Conservation (phyloP, 1,139 yeast species). For the Zygoascus hellenicus region DNA sequence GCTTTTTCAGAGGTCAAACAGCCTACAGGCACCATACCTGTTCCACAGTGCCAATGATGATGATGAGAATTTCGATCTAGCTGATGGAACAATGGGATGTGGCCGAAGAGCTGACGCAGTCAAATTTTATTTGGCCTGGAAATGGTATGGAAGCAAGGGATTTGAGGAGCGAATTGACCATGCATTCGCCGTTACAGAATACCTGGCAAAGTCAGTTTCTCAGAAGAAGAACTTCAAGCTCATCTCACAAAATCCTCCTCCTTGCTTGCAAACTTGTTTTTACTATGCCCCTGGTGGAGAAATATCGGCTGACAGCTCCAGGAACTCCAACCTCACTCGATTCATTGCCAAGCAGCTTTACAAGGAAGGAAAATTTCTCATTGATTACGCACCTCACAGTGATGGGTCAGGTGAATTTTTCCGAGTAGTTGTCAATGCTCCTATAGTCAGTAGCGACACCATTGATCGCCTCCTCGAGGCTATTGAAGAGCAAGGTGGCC, state of each 20-base stretch:
- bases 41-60: conserved; percentile 55
- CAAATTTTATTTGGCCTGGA: conserved; percentile 76
- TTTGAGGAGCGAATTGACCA: conserved; percentile 58
- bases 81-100: conserved; percentile 91
- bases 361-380: conserved; percentile 55
- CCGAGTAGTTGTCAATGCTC: conserved; percentile 79
- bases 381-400: conserved; percentile 74
- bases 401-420: conserved; percentile 68
- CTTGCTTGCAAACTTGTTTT: conserved; percentile 81
- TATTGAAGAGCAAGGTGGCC: conserved; percentile 30
- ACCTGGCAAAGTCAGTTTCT: conserved; percentile 47
- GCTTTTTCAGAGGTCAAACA: conserved; percentile 64
- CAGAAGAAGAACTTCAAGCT: conserved; percentile 42
- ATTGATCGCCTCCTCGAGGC: conserved; percentile 40
- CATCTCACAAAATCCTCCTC: conserved; percentile 55
- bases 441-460: conserved; percentile 41
- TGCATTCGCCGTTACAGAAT: conserved; percentile 58
- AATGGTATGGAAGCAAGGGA: conserved; percentile 62
- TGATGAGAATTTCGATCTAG: conserved; percentile 66
- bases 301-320: conserved; percentile 25
- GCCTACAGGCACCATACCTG: conserved; percentile 72
- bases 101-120: conserved; percentile 82
- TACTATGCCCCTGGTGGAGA: conserved; percentile 51
- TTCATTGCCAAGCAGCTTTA: conserved; percentile 59
- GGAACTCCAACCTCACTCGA: conserved; percentile 57